Percentiles rank a stretch among this genome's conserved stretches.
Conservation (phyloP, 2,329 filamentous ascomycete genomes). For the Ophiostoma piceae region DNA sequence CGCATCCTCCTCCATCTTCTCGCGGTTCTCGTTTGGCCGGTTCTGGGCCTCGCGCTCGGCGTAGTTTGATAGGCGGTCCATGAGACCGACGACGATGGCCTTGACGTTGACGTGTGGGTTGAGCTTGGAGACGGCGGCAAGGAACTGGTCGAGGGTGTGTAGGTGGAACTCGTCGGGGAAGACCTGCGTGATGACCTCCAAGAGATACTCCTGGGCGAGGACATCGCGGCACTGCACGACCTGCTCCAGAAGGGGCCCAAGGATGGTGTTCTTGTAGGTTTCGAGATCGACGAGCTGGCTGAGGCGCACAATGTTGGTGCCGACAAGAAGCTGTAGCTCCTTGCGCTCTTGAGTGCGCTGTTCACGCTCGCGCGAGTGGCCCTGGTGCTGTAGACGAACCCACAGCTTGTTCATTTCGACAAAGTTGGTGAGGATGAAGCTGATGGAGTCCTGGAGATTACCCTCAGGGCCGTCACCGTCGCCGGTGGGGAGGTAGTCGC, state of each 20-base stretch:
- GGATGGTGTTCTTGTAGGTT: slow-evolving; percentile 83
- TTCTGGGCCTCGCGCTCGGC: slow-evolving; percentile 80
- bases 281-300: slow-evolving; percentile 95
- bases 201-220: slow-evolving; percentile 89
- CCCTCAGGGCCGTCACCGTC: slow-evolving; percentile 87
- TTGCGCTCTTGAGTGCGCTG: slow-evolving; percentile 90
- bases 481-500: slow-evolving; percentile 78
- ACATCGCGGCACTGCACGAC: slow-evolving; percentile 98
- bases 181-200: slow-evolving; percentile 97
- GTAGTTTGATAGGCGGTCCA: slow-evolving; percentile 93
- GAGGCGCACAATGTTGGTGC: slow-evolving; percentile 89
- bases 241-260: slow-evolving; percentile 86
- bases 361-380: slow-evolving; percentile 90
- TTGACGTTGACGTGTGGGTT: slow-evolving; percentile 98
- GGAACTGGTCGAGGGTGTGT: slow-evolving; percentile 90
- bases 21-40: slow-evolving; percentile 63
- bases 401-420: slow-evolving; percentile 99
- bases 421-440: slow-evolving; percentile 96
- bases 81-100: slow-evolving; percentile 92
- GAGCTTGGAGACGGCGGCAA: slow-evolving; percentile 84
- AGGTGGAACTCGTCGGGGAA: slow-evolving; percentile 98
- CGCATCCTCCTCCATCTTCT: slow-evolving; percentile 78
- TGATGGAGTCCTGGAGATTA: slow-evolving; percentile 94
- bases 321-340: slow-evolving; percentile 90
- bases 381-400: slow-evolving; percentile 95